These are phyloP conservation scores for Scleroderma citrinum DNA, from an alignment of 768 basidiomycete species.

Conservation along the genomic window DNA sequence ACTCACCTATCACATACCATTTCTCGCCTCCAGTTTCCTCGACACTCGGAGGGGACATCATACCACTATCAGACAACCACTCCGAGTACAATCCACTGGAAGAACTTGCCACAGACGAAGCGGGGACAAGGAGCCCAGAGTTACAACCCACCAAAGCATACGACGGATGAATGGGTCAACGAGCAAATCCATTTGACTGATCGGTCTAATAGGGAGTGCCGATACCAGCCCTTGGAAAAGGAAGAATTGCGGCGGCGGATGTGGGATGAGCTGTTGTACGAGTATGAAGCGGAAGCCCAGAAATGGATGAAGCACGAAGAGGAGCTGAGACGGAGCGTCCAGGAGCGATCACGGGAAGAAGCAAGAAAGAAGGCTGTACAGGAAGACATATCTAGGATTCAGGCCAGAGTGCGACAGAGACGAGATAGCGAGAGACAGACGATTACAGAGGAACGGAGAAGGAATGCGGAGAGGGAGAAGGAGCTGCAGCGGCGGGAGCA, in stretches of 20 bases:
- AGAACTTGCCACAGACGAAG: constrained; percentile 33
- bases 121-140: constrained; percentile 46
- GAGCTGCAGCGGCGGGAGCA: constrained; percentile 43
- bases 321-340: constrained; percentile 37
- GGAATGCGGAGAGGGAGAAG: constrained; percentile 26
- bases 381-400: constrained; percentile 51
- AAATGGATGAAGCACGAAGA: constrained; percentile 49
- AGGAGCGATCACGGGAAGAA: constrained; percentile 39
- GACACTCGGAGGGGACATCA: constrained; percentile 11
- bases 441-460: constrained; percentile 43
- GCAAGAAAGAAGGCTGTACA: constrained; percentile 42
- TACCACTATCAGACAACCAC: constrained; percentile 12
- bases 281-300: constrained; percentile 45
- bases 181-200: constrained; percentile 41
- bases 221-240: constrained; percentile 20
- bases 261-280: constrained; percentile 50
- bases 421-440: constrained; percentile 44
- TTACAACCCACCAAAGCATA: constrained; percentile 39
- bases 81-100: constrained; percentile 17
- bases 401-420: constrained; percentile 45
- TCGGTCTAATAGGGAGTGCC: constrained; percentile 22
- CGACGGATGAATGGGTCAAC: constrained; percentile 60
- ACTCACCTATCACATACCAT: constrained; percentile 7
- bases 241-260: constrained; percentile 33
- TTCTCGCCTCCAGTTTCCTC: constrained; percentile 18